Percentiles rank a stretch among this genome's conserved stretches.
Conservation (phyloP, 192 early-diverging fungal species). For the Coemansia sp. region DNA sequence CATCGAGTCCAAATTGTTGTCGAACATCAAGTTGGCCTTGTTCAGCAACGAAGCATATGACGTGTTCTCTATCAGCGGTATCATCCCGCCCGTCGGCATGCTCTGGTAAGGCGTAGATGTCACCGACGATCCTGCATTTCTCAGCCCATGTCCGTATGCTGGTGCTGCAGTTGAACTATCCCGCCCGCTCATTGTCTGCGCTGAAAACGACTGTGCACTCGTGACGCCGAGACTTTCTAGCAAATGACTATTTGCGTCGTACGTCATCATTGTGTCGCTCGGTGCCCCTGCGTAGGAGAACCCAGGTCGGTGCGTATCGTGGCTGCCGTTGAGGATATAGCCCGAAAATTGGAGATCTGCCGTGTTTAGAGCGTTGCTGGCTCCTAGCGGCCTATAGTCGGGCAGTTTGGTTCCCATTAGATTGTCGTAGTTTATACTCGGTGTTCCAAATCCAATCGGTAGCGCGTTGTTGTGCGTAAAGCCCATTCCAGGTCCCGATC, state of each 20-base stretch:
- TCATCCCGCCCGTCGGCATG: slow-evolving; percentile 20
- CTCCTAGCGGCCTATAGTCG: slow-evolving; percentile 7
- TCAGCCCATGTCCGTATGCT: neutral
- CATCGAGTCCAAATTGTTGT: slow-evolving; percentile 69
- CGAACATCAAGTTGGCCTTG: slow-evolving; percentile 71
- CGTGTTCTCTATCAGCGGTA: slow-evolving; percentile 38
- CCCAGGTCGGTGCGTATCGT: slow-evolving; percentile 10
- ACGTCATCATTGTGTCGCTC: neutral
- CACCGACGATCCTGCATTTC: slow-evolving; percentile 3
- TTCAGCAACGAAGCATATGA: slow-evolving; percentile 68
- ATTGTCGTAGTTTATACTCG: slow-evolving; percentile 10
- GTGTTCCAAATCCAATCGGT: slow-evolving; percentile 12
- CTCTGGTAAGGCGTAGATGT: slow-evolving; percentile 22
- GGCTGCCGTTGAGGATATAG: slow-evolving; percentile 32
- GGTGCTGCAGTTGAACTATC: neutral
- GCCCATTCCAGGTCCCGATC: neutral
- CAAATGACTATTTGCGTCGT: slow-evolving; percentile 9
- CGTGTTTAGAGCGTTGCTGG: slow-evolving; percentile 27
- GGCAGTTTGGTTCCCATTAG: slow-evolving; percentile 1
- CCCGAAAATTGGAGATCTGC: slow-evolving; percentile 49
- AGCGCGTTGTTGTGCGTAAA: neutral
- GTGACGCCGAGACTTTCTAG: slow-evolving; percentile 15
- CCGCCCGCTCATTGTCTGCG: neutral
- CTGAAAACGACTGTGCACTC: slow-evolving; percentile 1
- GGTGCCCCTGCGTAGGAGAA: neutral